phyloP scores from a whole-genome alignment of 805 yeast species.

The Monosporozyma unispora region DNA sequence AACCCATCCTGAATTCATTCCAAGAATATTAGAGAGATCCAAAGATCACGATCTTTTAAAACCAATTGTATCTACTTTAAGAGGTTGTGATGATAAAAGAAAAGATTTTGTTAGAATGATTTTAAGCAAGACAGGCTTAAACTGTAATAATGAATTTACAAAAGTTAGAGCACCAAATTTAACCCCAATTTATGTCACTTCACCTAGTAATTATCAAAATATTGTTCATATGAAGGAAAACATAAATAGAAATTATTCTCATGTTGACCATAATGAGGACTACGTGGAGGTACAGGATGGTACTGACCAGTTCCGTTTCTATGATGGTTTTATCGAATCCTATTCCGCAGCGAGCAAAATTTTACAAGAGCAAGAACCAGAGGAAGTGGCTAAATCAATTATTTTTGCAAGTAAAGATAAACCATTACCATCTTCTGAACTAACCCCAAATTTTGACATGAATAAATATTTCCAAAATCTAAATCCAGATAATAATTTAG shows the following conservation, averaged over 20 bases:
- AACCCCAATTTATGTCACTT: conserved; percentile 51
- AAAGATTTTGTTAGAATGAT: conserved; percentile 47
- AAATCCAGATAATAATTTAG: conserved; percentile 37
- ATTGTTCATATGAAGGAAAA: conserved; percentile 12
- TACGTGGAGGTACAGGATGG: conserved; percentile 36
- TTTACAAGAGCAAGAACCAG: conserved; percentile 40
- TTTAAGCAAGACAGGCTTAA: conserved; percentile 53
- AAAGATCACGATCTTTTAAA: conserved; percentile 26
- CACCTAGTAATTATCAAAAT: conserved; percentile 7
- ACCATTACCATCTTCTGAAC: conserved; percentile 39
- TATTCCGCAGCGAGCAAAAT: conserved; percentile 9
- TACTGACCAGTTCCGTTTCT: conserved; percentile 19
- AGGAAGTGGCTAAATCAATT: conserved; percentile 47
- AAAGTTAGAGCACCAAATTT: conserved; percentile 48
- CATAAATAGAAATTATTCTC: conserved; percentile 6
- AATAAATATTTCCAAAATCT: conserved; percentile 38
- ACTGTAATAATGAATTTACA: conserved; percentile 46
- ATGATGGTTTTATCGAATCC: conserved; percentile 12
- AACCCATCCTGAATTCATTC: conserved; percentile 81
- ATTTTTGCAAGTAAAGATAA: conserved; percentile 33
- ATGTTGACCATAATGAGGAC: conserved; percentile 33
- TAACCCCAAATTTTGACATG: conserved; percentile 70
- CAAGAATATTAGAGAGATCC: conserved; percentile 38
- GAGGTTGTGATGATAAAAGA: conserved; percentile 39
- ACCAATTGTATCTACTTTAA: conserved; percentile 35